Evolutionary conservation across 2,329 filamentous ascomycete genomes (phyloP).

Genomic region (Rugonectria rugulosa): DNA sequence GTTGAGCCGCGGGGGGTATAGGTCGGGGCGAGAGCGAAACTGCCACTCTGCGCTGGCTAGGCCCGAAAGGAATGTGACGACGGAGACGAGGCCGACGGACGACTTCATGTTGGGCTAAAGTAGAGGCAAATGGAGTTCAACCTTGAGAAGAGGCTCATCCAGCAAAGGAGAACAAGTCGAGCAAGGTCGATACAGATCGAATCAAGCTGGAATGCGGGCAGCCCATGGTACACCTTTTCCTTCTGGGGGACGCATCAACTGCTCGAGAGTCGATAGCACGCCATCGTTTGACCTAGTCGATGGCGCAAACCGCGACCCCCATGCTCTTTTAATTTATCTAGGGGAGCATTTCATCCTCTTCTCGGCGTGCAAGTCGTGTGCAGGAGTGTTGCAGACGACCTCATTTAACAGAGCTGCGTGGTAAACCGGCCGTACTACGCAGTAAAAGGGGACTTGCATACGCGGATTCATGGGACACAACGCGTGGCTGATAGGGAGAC

Average conservation of each 20-base stretch:
- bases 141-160: too few species aligned
- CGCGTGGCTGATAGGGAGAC: slow-evolving; percentile 11
- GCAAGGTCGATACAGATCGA: too few species aligned
- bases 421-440: too few species aligned
- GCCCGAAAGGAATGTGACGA: neutral
- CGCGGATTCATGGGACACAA: slow-evolving; percentile 4
- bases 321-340: slow-evolving; percentile 8
- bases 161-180: too few species aligned
- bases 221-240: too few species aligned
- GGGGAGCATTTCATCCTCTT: neutral
- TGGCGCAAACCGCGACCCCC: slow-evolving; percentile 11
- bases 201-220: too few species aligned
- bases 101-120: slow-evolving; percentile 14
- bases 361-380: neutral
- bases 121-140: too few species aligned
- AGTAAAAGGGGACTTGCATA: neutral
- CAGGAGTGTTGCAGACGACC: too few species aligned
- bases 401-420: neutral
- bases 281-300: slow-evolving; percentile 11
- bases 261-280: slow-evolving; percentile 11
- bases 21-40: slow-evolving; percentile 33
- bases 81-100: neutral
- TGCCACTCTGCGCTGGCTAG: slow-evolving; percentile 28
- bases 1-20: slow-evolving; percentile 35
- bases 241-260: too few species aligned